Base-by-base conservation (phyloP, 306 rosid species). In the Hylodesmum podocarpum region DNA sequence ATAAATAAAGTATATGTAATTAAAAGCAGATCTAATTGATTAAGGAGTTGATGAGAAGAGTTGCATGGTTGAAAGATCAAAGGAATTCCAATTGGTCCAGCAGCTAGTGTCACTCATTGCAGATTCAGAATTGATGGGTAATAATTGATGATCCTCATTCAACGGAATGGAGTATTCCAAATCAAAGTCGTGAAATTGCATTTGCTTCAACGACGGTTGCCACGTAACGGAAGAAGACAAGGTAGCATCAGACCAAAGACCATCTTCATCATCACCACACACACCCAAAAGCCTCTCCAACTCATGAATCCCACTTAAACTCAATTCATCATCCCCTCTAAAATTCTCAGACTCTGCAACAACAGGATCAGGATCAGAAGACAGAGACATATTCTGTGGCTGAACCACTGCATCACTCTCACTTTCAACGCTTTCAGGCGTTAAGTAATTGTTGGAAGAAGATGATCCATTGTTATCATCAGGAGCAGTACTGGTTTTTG, bases 21-120 rank as follows among this genome's bases (percentile, higher is more conserved):
- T n/a, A n/a, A 77, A 72, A 47, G 47, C 6, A 51, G 25, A 68
- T 74, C 6, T 3, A 55, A 77, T 54, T 44, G 9, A 37, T 79
- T 50, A 82, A 54, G 91, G 84, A 27, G 69, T 71, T 28, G 92
- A 83, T 24, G 92, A 75, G 87, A 88, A 84, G 27, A 78, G 49
- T 54, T 84, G 85, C 73, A 83, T 75, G 13, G 84, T 77, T 6
- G 92, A 81, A 77, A 86, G 73, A 82, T 91, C 97, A 15, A 85
- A 88, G 77, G 87, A 82, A 73, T 81, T 80, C 96, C 96, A 91
- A 75, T 58, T 58, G 47, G 36, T 76, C 92, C 94, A 91, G 40
- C 75, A 72, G 40, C 75, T 71, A 11, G 4, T 62, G 1, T 57
- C 13, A 59, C 81, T 81, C 39, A 47, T 27, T 3, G 81, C 36